These are phyloP conservation scores for Gamarada debralockiae DNA, from an alignment of 495 filamentous ascomycete species.

Conservation along the genomic window DNA sequence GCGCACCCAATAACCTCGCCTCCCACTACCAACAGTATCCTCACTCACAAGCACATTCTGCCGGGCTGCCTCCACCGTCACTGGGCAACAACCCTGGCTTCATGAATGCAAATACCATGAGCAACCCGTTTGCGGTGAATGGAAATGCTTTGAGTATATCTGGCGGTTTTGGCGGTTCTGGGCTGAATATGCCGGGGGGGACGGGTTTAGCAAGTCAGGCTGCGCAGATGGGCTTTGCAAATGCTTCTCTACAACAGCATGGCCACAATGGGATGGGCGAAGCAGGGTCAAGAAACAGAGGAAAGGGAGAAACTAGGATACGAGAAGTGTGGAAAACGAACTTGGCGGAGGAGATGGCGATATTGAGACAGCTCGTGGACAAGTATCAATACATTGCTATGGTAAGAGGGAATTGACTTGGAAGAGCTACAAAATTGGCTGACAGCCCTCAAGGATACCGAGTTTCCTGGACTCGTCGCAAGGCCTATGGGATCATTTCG, in stretches of 20 bases:
- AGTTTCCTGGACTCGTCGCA: slow-evolving; percentile 94
- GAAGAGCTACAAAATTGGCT: slow-evolving; percentile 1
- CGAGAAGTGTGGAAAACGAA: slow-evolving; percentile 94
- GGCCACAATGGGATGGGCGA: slow-evolving; percentile 41
- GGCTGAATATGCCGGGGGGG: slow-evolving; percentile 59
- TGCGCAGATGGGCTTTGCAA: slow-evolving; percentile 80
- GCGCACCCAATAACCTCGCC: slow-evolving; percentile 26
- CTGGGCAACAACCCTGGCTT: slow-evolving; percentile 57
- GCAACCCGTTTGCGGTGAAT: slow-evolving; percentile 61
- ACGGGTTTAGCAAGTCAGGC: slow-evolving; percentile 87
- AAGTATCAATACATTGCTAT: slow-evolving; percentile 94
- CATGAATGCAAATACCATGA: slow-evolving; percentile 60
- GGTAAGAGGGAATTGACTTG: slow-evolving; percentile 51
- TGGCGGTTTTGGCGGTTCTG: slow-evolving; percentile 49
- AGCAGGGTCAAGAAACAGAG: slow-evolving; percentile 42
- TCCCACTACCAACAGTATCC: slow-evolving; percentile 46
- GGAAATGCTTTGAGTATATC: slow-evolving; percentile 55
- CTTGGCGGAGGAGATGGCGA: slow-evolving; percentile 81
- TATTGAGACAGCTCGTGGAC: slow-evolving; percentile 74
- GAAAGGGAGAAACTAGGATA: slow-evolving; percentile 52
- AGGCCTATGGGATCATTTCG: slow-evolving; percentile 91
- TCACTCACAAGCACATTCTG: slow-evolving; percentile 48
- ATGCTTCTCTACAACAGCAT: slow-evolving; percentile 67
- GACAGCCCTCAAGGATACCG: slow-evolving; percentile 69
- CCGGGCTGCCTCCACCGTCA: slow-evolving; percentile 57